Evolutionary conservation across 2,329 filamentous ascomycete genomes (phyloP).

Genomic region (Graphilbum ipis-grandicollis): DNA sequence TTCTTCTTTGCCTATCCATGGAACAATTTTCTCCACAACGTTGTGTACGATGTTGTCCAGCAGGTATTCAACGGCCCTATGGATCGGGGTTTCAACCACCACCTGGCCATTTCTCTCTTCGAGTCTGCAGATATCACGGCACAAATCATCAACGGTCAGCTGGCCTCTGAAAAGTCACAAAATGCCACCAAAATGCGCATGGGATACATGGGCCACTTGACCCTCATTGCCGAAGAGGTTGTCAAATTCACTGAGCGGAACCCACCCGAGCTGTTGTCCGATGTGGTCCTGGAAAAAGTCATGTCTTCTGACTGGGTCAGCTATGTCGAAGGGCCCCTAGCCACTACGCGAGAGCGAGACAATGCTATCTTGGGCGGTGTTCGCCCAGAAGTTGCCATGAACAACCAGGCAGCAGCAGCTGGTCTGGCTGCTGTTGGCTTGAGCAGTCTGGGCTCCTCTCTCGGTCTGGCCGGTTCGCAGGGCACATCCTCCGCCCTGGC

Average conservation of each 20-base stretch:
- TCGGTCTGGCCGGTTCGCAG: slow-evolving; percentile 18
- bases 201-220: slow-evolving; percentile 97
- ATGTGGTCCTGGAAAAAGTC: slow-evolving; percentile 70
- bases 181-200: slow-evolving; percentile 71
- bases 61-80: slow-evolving; percentile 98
- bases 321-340: slow-evolving; percentile 84
- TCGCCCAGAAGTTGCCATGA: slow-evolving; percentile 75
- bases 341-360: slow-evolving; percentile 86
- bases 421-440: slow-evolving; percentile 31
- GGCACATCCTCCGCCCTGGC: slow-evolving; percentile 52
- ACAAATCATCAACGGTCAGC: slow-evolving; percentile 81
- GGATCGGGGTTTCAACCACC: slow-evolving; percentile 86
- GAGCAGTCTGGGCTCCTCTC: slow-evolving; percentile 22
- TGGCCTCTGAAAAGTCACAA: slow-evolving; percentile 73
- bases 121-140: slow-evolving; percentile 79
- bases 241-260: slow-evolving; percentile 96
- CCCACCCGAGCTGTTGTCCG: slow-evolving; percentile 71
- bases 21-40: slow-evolving; percentile 99
- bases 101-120: slow-evolving; percentile 81
- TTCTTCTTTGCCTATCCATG: slow-evolving; percentile 98
- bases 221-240: slow-evolving; percentile 92
- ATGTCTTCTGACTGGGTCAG: slow-evolving; percentile 83
- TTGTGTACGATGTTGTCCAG: slow-evolving; percentile 96
- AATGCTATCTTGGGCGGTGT: slow-evolving; percentile 97
- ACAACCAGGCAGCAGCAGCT: slow-evolving; percentile 43